phyloP scores from a whole-genome alignment of 2,329 filamentous ascomycete species.

The Aureobasidium sp. region DNA sequence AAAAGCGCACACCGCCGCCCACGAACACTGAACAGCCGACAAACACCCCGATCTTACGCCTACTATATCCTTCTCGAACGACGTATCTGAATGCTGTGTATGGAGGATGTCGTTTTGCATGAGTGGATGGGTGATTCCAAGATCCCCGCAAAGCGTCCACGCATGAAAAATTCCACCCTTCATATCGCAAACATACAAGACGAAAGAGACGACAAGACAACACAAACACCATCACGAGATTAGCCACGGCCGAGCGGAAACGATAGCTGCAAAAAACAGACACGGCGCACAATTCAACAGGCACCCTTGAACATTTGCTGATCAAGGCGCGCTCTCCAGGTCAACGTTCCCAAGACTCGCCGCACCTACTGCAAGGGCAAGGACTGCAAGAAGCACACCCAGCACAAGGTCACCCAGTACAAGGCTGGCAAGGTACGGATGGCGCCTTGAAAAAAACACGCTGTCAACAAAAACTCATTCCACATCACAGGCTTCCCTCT shows the following conservation, averaged over 20 bases:
- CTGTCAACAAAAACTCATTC: background rate
- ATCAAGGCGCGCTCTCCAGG: constrained; percentile 41
- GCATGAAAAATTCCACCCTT: too few species aligned
- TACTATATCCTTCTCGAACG: background rate
- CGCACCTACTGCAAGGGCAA: constrained; percentile 97
- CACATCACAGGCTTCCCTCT: constrained; percentile 63
- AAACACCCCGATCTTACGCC: background rate
- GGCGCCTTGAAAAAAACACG: background rate
- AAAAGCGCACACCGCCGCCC: background rate
- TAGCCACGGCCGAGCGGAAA: background rate
- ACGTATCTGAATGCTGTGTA: background rate
- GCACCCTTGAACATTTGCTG: background rate
- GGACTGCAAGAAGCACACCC: constrained; percentile 68
- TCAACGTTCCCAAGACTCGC: constrained; percentile 97
- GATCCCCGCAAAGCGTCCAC: too few species aligned
- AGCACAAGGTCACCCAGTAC: constrained; percentile 94
- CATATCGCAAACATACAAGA: background rate
- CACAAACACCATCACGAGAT: background rate
- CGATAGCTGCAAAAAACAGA: background rate
- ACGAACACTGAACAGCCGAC: background rate
- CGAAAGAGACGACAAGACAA: background rate
- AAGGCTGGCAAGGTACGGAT: constrained; percentile 76
- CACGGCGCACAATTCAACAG: background rate
- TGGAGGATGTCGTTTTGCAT: too few species aligned
- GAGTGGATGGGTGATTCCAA: too few species aligned